Conservation (phyloP, 2,329 filamentous ascomycete species). For the Aspergillus sclerotialis region DNA sequence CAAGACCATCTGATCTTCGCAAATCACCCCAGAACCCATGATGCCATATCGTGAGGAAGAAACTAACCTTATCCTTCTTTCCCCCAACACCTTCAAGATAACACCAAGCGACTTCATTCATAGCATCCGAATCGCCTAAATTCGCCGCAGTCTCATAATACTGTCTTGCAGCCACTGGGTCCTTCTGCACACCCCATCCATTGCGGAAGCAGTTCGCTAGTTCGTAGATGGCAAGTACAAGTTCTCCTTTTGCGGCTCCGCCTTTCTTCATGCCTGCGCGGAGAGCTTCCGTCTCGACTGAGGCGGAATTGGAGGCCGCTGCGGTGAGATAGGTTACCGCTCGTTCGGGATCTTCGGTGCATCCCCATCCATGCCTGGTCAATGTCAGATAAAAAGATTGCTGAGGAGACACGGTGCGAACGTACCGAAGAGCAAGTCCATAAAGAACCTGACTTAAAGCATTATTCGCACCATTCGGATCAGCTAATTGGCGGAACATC, state of each 20-base stretch:
- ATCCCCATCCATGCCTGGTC: constrained; percentile 85
- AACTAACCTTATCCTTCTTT: constrained; percentile 93
- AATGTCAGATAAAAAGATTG: constrained; percentile 10
- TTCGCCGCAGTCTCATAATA: constrained; percentile 99
- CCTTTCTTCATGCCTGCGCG: constrained; percentile 85
- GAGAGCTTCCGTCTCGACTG: constrained; percentile 77
- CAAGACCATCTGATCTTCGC: constrained; percentile 1
- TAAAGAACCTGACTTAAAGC: constrained; percentile 93
- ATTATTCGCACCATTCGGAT: constrained; percentile 80
- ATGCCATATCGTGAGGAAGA: neutral
- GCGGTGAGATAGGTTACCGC: constrained; percentile 80
- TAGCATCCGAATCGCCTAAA: constrained; percentile 89
- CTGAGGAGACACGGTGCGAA: constrained; percentile 3
- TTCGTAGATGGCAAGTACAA: constrained; percentile 94
- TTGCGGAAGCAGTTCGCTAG: constrained; percentile 71
- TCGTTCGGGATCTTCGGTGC: constrained; percentile 60
- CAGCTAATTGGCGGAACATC: constrained; percentile 77
- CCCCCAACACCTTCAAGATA: constrained; percentile 95
- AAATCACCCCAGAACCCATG: neutral
- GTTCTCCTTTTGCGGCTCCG: constrained; percentile 88
- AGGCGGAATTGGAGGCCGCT: constrained; percentile 83
- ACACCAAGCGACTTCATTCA: constrained; percentile 96
- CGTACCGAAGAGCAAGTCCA: constrained; percentile 78
- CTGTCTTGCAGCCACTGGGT: constrained; percentile 75
- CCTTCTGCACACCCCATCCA: constrained; percentile 85